Evolutionary conservation across 2,329 filamentous ascomycete species (phyloP).

Genomic region (Alternaria brassicicola): DNA sequence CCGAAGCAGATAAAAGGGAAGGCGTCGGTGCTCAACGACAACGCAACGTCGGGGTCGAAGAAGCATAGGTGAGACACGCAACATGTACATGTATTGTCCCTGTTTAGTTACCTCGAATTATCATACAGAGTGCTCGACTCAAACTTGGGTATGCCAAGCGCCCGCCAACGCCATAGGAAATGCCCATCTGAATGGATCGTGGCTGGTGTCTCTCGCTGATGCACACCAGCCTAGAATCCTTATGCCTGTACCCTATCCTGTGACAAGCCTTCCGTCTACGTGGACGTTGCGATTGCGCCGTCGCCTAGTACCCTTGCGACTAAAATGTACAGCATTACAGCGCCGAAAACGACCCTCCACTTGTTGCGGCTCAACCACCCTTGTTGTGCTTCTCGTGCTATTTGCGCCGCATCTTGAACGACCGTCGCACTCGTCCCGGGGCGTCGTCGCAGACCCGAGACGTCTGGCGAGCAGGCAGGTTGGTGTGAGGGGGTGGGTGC

Average conservation of each 20-base stretch:
- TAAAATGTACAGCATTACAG: conserved; percentile 82
- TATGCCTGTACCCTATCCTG: background rate
- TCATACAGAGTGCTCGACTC: background rate
- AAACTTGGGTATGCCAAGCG: conserved; percentile 15
- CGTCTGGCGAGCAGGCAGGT: conserved; percentile 66
- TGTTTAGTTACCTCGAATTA: background rate
- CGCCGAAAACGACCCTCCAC: conserved; percentile 70
- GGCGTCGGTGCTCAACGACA: background rate
- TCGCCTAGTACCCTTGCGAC: conserved; percentile 75
- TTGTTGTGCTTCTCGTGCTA: conserved; percentile 76
- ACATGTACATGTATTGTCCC: background rate
- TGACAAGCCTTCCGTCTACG: background rate
- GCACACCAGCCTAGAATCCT: background rate
- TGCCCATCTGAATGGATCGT: background rate
- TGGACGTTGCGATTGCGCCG: conserved; percentile 29
- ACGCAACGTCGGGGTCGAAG: background rate
- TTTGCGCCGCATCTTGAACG: conserved; percentile 77
- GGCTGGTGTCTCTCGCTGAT: background rate
- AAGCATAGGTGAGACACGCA: background rate
- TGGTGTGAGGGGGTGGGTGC: conserved; percentile 49
- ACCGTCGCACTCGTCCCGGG: conserved; percentile 66
- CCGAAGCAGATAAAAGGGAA: no score
- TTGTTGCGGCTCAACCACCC: conserved; percentile 84
- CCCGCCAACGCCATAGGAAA: conserved; percentile 15
- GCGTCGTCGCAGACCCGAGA: conserved; percentile 68